Conservation (phyloP, 2,329 filamentous ascomycete genomes). For the Colletotrichum sp. region DNA sequence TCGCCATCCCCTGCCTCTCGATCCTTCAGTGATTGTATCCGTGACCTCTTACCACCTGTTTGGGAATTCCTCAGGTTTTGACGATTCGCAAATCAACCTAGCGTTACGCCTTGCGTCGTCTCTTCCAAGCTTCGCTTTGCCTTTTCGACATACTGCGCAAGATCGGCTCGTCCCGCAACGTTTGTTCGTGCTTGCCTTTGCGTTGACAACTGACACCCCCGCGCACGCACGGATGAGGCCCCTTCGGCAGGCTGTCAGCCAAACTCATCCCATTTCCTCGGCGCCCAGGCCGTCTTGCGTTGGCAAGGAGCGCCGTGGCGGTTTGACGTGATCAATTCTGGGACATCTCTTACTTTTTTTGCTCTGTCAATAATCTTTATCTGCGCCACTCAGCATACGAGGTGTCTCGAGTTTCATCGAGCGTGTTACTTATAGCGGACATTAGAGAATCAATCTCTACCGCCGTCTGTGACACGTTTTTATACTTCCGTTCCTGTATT, state of each 20-base stretch:
- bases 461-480: too few species aligned
- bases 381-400: background rate
- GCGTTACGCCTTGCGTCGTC: background rate
- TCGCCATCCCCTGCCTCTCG: background rate
- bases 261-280: background rate
- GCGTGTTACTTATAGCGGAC: background rate
- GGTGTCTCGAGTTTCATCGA: background rate
- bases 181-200: background rate
- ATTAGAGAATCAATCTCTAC: background rate
- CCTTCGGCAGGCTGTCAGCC: background rate
- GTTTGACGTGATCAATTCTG: background rate
- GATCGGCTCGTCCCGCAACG: background rate
- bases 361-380: background rate
- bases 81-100: background rate
- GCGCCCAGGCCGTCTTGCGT: background rate
- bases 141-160: background rate
- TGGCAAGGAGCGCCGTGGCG: background rate
- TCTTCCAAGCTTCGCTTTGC: background rate
- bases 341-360: background rate
- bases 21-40: background rate
- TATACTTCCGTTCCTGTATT: too few species aligned
- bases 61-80: background rate
- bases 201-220: background rate
- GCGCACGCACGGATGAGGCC: background rate
- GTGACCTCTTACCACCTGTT: background rate